Evolutionary conservation across 805 yeast species (phyloP).

Genomic region (Phaffomyces opuntiae): DNA sequence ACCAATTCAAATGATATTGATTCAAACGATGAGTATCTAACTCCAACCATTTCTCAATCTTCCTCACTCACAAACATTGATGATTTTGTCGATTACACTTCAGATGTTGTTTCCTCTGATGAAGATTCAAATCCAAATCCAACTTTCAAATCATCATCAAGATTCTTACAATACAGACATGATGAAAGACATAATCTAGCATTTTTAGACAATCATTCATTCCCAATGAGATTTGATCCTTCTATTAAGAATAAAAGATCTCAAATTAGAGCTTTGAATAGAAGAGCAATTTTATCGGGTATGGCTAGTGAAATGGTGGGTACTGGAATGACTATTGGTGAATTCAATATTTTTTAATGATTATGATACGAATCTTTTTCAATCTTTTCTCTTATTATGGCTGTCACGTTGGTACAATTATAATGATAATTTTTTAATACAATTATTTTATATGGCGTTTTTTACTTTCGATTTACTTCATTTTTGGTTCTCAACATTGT

Average conservation of each 20-base stretch:
- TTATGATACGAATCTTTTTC: background rate
- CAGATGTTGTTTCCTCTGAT: constrained; percentile 13
- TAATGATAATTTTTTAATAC: no score
- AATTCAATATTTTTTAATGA: constrained; percentile 14
- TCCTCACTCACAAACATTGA: constrained; percentile 7
- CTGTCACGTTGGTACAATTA: no score
- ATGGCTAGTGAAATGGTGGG: constrained; percentile 26
- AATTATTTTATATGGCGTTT: background rate
- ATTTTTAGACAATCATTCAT: constrained; percentile 23
- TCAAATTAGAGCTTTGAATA: constrained; percentile 20
- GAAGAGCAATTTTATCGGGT: constrained; percentile 24
- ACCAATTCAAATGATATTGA: constrained; percentile 2
- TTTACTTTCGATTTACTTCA: background rate
- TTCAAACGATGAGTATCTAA: background rate
- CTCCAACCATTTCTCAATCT: background rate
- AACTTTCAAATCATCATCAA: constrained; percentile 7
- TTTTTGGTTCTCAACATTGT: no score
- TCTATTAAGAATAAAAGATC: constrained; percentile 1
- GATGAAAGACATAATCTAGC: constrained; percentile 25
- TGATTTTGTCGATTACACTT: constrained; percentile 15
- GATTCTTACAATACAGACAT: constrained; percentile 22
- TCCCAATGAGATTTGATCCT: constrained; percentile 24
- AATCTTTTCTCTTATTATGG: background rate
- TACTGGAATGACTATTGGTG: constrained; percentile 21
- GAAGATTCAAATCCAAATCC: constrained; percentile 6